A percentile compares a stretch with the other conserved stretches of the same genome.
phyloP scores from a whole-genome alignment of 2,329 filamentous ascomycete species.

The Metarhizium anisopliae region DNA sequence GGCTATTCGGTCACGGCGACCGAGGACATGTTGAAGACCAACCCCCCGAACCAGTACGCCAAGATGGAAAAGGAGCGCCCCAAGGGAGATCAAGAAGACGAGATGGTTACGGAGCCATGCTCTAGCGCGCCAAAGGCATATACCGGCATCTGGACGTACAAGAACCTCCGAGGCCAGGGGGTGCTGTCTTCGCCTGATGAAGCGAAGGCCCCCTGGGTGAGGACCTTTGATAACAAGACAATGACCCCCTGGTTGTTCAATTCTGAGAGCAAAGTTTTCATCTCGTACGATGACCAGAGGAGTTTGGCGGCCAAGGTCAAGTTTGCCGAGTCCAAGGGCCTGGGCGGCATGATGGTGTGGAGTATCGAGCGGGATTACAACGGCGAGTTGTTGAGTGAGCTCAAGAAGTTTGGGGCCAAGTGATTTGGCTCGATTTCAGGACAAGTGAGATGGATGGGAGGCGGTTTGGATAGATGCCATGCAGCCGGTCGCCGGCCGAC shows the following conservation, averaged over 20 bases:
- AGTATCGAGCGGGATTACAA: slow-evolving; percentile 2
- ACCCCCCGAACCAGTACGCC: neutral
- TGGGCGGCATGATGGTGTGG: slow-evolving; percentile 8
- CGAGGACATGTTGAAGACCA: neutral
- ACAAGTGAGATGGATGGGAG: neutral
- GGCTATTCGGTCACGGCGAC: slow-evolving; percentile 2
- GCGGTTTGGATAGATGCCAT: neutral
- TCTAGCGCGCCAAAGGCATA: neutral
- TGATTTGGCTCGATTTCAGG: too few relatives aligned
- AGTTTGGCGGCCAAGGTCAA: slow-evolving; percentile 8
- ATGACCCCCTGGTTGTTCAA: slow-evolving; percentile 10
- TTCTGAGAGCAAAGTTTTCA: slow-evolving; percentile 1
- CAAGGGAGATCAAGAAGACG: neutral
- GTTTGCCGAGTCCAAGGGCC: slow-evolving; percentile 5
- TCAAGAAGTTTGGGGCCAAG: neutral
- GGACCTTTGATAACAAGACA: slow-evolving; percentile 2
- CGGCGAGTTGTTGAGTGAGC: neutral
- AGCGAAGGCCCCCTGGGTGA: slow-evolving; percentile 6
- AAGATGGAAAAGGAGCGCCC: neutral
- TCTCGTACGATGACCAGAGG: slow-evolving; percentile 10
- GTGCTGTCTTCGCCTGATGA: neutral
- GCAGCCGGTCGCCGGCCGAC: neutral
- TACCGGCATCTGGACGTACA: neutral
- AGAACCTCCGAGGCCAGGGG: neutral
- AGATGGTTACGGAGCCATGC: neutral